Evolutionary conservation across 1,284 basidiomycete species (phyloP).

Genomic region (Peniophora sp.): DNA sequence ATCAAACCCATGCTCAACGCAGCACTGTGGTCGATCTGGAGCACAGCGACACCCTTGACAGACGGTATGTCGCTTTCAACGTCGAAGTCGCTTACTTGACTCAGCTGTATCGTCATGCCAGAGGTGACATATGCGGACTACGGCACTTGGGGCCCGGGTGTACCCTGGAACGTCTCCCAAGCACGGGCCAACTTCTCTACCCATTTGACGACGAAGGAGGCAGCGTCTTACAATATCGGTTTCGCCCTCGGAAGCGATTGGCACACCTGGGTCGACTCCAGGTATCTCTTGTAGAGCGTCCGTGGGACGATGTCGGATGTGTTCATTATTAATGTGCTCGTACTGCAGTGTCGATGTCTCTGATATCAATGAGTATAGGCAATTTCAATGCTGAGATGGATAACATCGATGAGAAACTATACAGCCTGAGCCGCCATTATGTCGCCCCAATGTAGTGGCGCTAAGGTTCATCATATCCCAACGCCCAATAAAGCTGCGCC

Average conservation of each 20-base stretch:
- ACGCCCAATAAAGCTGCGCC: conserved; percentile 56
- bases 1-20: conserved; percentile 28
- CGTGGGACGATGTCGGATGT: neutral
- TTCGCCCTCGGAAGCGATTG: conserved; percentile 36
- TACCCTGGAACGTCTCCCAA: conserved; percentile 16
- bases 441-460: no score
- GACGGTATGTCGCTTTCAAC: conserved; percentile 10
- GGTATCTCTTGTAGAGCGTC: conserved; percentile 24
- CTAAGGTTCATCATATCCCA: no score
- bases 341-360: no score
- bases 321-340: no score
- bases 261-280: conserved; percentile 34
- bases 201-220: conserved; percentile 26
- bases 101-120: no score
- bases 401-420: no score
- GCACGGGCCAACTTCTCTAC: conserved; percentile 33
- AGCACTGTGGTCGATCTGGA: conserved; percentile 41
- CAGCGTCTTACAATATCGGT: conserved; percentile 30
- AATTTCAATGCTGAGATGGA: no score
- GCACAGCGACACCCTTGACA: conserved; percentile 26
- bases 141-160: conserved; percentile 33
- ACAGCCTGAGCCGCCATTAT: no score
- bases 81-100: no score
- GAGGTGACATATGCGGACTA: conserved; percentile 38
- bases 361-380: no score